Evolutionary conservation across 1,139 yeast species (phyloP), one percentile per base, ranked within the genome.

Genomic region (Spathaspora sp.): DNA sequence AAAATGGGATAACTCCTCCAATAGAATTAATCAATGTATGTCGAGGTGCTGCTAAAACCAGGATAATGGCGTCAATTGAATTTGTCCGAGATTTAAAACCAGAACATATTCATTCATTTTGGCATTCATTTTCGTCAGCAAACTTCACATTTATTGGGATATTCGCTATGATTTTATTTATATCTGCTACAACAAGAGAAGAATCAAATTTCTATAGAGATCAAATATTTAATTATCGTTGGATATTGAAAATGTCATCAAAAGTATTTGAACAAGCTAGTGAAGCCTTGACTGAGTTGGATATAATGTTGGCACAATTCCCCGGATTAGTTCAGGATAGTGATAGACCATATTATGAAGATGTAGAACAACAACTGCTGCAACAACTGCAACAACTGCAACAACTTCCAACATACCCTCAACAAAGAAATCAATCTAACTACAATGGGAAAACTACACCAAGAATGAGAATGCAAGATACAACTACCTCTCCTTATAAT

Each of bases 61-160:
- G 97, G 55, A 69, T 90, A 13, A 65, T 81, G 15, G 96, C 96
- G 0, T 86, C 96, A 1, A 80, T 89, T 50, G 95, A 88, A 45
- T 88, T 89, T 65, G 85, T 89, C 9, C 69, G 85, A 47, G 85
- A 81, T 49, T 74, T 90, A 57, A 83, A 84, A 54, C 86, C 86
- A 2, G 96, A 89, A 54, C 96, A 89, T 59, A 78, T 87, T 44
- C 90, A 84, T 59, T 81, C 95, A 8, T 89, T 89, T 64, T 90
- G 97, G 97, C 93, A 87, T 63, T 80, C 90, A 2, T 82, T 90
- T 4, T 79, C 96, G 0, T 76, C 91, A 0, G 78, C 88, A 9
- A 88, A 86, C 58, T 81, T 90, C 53, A 84, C 95, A 2, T 67
- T 88, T 41, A 87, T 89, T 45, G 96, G 96, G 2, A 81, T 93